A percentile compares a stretch with the other conserved stretches of the same genome.
Evolutionary conservation across 176 grass and related monocot genomes (phyloP).

Genomic region (Dendrocalamus sinicus): DNA sequence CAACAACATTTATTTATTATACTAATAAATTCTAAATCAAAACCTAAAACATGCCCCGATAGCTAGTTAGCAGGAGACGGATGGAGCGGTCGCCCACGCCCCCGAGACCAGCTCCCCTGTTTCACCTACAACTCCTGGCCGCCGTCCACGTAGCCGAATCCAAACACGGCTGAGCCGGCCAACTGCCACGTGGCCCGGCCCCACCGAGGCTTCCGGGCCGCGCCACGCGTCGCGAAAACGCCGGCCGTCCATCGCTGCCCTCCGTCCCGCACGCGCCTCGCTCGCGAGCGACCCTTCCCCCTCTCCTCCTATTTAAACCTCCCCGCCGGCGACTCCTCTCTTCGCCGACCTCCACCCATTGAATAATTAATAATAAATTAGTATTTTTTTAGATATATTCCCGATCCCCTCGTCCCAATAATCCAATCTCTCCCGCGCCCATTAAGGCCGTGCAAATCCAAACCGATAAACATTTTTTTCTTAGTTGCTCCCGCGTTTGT

Average conservation of each 20-base stretch:
- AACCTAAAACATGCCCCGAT: too few species aligned
- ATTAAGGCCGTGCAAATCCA: neutral
- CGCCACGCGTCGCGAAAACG: slow-evolving; percentile 16
- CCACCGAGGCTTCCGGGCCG: neutral
- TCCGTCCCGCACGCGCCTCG: neutral
- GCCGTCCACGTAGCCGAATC: neutral
- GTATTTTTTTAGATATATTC: slow-evolving; percentile 26
- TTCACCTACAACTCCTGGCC: neutral
- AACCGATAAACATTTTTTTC: neutral
- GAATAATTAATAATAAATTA: slow-evolving; percentile 19
- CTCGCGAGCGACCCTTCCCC: neutral
- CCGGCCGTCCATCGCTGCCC: neutral
- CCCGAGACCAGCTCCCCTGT: neutral
- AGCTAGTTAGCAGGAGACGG: neutral
- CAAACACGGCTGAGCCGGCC: neutral
- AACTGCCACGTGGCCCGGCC: neutral
- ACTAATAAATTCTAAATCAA: too few species aligned
- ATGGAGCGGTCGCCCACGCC: neutral
- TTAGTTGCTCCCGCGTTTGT: neutral
- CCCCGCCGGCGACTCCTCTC: neutral
- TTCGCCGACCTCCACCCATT: slow-evolving; percentile 40
- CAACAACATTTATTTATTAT: too few species aligned
- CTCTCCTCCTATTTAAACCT: slow-evolving; percentile 28
- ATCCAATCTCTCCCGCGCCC: neutral
- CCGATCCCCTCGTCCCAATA: slow-evolving; percentile 33